phyloP scores from a whole-genome alignment of 371 early-diverging fungal species.

The Phascolomyces articulosus region DNA sequence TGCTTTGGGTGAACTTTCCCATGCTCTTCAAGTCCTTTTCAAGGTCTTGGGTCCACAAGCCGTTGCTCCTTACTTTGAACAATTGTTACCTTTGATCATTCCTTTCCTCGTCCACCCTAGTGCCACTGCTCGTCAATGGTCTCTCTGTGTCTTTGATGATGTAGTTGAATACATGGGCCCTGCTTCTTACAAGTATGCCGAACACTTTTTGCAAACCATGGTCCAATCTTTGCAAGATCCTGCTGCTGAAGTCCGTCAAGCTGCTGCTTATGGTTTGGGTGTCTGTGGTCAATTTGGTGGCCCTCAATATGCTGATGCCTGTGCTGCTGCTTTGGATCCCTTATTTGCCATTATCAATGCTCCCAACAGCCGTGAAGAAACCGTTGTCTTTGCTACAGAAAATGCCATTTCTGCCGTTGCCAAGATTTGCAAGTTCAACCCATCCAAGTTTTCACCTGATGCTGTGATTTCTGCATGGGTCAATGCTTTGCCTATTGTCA shows the following conservation, averaged over 20 bases:
- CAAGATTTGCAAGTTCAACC: conserved; percentile 80
- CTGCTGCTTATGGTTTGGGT: conserved; percentile 92
- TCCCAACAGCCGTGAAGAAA: conserved; percentile 67
- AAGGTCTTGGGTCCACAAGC: conserved; percentile 66
- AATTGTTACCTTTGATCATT: conserved; percentile 68
- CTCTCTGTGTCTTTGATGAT: conserved; percentile 89
- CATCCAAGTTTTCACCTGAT: conserved; percentile 61
- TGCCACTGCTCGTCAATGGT: conserved; percentile 84
- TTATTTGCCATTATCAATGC: conserved; percentile 69
- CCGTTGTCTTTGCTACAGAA: conserved; percentile 84
- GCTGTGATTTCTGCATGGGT: conserved; percentile 79
- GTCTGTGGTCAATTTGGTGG: conserved; percentile 87
- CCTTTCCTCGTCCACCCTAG: conserved; percentile 68
- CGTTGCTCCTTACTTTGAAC: conserved; percentile 81
- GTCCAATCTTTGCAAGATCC: conserved; percentile 67
- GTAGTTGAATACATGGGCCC: conserved; percentile 89
- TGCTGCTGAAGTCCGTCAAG: conserved; percentile 83
- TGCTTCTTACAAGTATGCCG: conserved; percentile 71
- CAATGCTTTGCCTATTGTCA: conserved; percentile 75
- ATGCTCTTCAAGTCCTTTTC: conserved; percentile 75
- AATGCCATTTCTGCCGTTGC: conserved; percentile 89
- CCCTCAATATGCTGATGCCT: conserved; percentile 69
- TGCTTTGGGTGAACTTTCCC: conserved; percentile 77
- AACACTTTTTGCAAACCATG: conserved; percentile 72
- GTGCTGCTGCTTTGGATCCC: conserved; percentile 62